Evolutionary conservation across 2,329 filamentous ascomycete genomes (phyloP).

Genomic region (Fusarium virguliforme): DNA sequence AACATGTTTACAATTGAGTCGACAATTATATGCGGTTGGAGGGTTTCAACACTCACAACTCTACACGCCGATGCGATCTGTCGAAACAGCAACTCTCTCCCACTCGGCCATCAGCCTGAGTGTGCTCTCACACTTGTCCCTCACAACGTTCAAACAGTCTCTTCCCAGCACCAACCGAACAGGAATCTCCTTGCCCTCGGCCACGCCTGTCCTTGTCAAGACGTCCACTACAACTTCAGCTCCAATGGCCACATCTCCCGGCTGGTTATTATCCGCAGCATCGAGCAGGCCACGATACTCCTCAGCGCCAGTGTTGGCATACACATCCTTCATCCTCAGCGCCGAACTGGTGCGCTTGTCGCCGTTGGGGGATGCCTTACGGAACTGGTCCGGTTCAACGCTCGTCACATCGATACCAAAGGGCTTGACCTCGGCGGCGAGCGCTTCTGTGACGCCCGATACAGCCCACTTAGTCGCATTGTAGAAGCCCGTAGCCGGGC

Average conservation of each 20-base stretch:
- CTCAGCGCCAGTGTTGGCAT: constrained; percentile 17
- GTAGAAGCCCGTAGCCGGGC: constrained; percentile 41
- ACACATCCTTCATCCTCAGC: constrained; percentile 25
- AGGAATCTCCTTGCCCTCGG: constrained; percentile 1
- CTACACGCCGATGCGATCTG: constrained; percentile 37
- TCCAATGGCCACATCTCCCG: constrained; percentile 4
- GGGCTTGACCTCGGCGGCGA: constrained; percentile 59
- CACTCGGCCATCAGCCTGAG: constrained; percentile 65
- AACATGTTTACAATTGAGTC: constrained; percentile 10
- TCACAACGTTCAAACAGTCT: constrained; percentile 50
- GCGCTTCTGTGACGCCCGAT: constrained; percentile 58
- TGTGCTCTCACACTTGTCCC: constrained; percentile 61
- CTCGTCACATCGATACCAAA: constrained; percentile 59
- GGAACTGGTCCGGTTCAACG: constrained; percentile 40
- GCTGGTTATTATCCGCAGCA: constrained; percentile 24
- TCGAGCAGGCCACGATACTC: constrained; percentile 24
- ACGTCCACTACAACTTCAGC: constrained; percentile 4
- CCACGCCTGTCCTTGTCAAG: constrained; percentile 1
- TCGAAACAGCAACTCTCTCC: constrained; percentile 55
- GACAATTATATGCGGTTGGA: constrained; percentile 5
- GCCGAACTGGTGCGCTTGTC: constrained; percentile 32
- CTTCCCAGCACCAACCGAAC: not conserved
- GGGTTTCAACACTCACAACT: constrained; percentile 8
- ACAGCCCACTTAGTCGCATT: constrained; percentile 62
- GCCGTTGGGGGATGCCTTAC: constrained; percentile 37